Evolutionary conservation across 2,329 filamentous ascomycete genomes (phyloP).

Genomic region (Fusarium bulbicola): DNA sequence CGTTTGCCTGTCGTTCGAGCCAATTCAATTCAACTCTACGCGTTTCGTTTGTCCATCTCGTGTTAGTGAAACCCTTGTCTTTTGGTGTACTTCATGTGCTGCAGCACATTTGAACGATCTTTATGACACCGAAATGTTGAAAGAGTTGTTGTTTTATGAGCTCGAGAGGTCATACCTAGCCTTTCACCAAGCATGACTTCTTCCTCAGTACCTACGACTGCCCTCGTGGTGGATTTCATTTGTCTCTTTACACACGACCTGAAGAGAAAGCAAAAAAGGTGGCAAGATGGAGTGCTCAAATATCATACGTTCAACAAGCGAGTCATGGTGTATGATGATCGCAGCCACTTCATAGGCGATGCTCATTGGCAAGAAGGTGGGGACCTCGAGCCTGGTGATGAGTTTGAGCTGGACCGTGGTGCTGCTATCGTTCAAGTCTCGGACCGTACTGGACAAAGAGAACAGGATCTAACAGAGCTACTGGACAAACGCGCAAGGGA

Average conservation of each 20-base stretch:
- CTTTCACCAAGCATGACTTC: slow-evolving; percentile 27
- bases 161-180: background rate
- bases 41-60: slow-evolving; percentile 5
- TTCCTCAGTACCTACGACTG: slow-evolving; percentile 54
- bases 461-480: slow-evolving; percentile 82
- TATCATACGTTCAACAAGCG: slow-evolving; percentile 93
- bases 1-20: background rate
- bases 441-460: slow-evolving; percentile 74
- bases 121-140: slow-evolving; percentile 7
- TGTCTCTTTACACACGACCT: slow-evolving; percentile 91
- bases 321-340: slow-evolving; percentile 88
- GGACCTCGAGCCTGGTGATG: slow-evolving; percentile 81
- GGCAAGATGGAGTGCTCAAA: slow-evolving; percentile 90
- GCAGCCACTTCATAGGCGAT: slow-evolving; percentile 84
- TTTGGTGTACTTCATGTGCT: background rate
- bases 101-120: background rate
- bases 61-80: background rate
- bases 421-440: slow-evolving; percentile 82
- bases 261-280: slow-evolving; percentile 86
- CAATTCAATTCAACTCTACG: background rate
- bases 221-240: slow-evolving; percentile 80
- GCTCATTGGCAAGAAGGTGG: slow-evolving; percentile 78
- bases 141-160: background rate
- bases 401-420: slow-evolving; percentile 79
- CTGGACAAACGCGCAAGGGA: slow-evolving; percentile 74